Evolutionary conservation across 805 yeast genomes (phyloP), one percentile per base, ranked within the genome.

Genomic region (Dipodascopsis tothii): DNA sequence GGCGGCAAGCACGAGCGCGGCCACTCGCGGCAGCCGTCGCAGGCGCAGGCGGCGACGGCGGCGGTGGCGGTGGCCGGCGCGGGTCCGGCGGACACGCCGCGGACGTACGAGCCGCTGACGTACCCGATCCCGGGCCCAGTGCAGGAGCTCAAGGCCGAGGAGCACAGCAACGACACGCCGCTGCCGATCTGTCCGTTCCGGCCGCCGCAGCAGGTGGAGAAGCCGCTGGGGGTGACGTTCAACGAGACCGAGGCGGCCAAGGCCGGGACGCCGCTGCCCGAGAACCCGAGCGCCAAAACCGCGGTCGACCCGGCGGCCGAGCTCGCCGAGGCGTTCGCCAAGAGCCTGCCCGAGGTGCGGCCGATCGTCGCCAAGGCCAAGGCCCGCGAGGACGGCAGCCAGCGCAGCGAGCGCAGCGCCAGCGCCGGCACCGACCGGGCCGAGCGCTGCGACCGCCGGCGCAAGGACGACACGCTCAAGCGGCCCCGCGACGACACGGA

Each of bases 141-240:
- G 3, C 30, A 30, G 11, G 45, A 46, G 21, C 45, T 54, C 22
- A 43, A 41, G 16, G 21, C 37, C 14, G 57, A 45, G 9, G 56
- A 54, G 19, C 46, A 35, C 37, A 35, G 19, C 4, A 43, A 45
- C 19, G 56, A 53, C 17, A 33, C 44, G 16, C 40, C 39, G 7
- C 30, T 54, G 22, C 57, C 57, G 4, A 37, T 45, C 16, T 54
- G 44, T 28, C 53, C 56, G 19, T 25, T 51, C 5, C 56, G 57
- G 16, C 52, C 57, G 5, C 57, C 57, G 16, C 52, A 42, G 34
- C 43, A 46, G 21, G 35, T 45, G 5, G 39, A 37, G 23, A 35
- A 39, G 21, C 54, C 56, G 1, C 44, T 54, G 6, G 55, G 50
- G 0, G 55, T 56, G 14, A 54, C 58, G 16, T 54, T 48, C 37